Conservation (phyloP, 257 asterid species). For the Leonotis leonurus region DNA sequence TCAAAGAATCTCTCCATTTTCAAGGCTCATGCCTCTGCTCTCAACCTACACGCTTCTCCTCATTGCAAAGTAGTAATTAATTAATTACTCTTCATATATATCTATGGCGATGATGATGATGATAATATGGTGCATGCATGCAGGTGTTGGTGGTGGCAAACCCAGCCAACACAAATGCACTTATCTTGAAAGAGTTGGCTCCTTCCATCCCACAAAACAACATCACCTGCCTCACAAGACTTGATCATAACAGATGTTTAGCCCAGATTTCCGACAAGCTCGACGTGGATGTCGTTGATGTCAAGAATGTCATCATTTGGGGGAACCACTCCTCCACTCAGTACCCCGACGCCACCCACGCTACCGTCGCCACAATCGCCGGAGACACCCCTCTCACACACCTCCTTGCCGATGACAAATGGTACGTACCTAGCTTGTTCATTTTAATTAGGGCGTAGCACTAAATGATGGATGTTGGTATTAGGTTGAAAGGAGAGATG, state of each 20-base stretch:
- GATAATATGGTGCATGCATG: no score
- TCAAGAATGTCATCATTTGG: conserved; percentile 78
- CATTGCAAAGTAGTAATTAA: conserved; percentile 71
- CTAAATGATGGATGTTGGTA: no score
- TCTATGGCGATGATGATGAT: no score
- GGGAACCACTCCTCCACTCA: conserved; percentile 90
- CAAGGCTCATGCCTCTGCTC: conserved; percentile 73
- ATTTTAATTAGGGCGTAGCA: no score
- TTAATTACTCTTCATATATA: no score
- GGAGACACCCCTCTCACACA: conserved; percentile 41
- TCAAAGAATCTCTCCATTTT: conserved; percentile 66
- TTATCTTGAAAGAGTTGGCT: conserved; percentile 64
- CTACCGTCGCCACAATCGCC: conserved; percentile 30
- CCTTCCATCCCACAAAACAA: conserved; percentile 64
- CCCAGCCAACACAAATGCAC: conserved; percentile 84
- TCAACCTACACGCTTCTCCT: conserved; percentile 60
- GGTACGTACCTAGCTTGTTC: no score
- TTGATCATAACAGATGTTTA: conserved; percentile 76
- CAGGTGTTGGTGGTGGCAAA: conserved; percentile 81
- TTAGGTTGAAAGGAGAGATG: conserved; percentile 52
- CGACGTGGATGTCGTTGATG: conserved; percentile 49
- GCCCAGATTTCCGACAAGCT: conserved; percentile 58
- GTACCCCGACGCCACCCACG: conserved; percentile 76
- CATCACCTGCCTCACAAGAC: conserved; percentile 78
- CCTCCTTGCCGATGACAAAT: conserved; percentile 46